phyloP scores from a whole-genome alignment of 768 basidiomycete species.

The Stropharia rugosoannulata region DNA sequence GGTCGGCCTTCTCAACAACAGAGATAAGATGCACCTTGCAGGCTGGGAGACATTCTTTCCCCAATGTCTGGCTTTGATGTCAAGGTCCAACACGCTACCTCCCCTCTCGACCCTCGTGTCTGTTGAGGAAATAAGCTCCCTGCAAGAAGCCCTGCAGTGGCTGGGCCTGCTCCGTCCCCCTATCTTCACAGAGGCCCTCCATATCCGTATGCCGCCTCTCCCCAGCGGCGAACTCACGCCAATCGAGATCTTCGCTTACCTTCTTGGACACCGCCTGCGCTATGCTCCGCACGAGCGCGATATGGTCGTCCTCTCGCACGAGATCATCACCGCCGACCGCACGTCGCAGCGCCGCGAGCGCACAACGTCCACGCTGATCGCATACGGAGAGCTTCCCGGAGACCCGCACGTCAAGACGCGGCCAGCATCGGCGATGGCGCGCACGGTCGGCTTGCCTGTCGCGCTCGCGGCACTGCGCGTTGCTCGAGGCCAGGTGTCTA shows the following conservation, averaged over 20 bases:
- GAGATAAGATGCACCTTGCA: constrained; percentile 30
- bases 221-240: constrained; percentile 46
- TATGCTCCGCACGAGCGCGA: constrained; percentile 78
- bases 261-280: constrained; percentile 69
- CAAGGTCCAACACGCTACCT: constrained; percentile 9
- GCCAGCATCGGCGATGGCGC: constrained; percentile 80
- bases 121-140: constrained; percentile 18
- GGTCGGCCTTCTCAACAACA: constrained; percentile 64
- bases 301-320: constrained; percentile 84
- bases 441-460: constrained; percentile 85
- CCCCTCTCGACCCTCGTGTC: constrained; percentile 21
- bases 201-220: constrained; percentile 36
- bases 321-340: constrained; percentile 54
- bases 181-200: not conserved
- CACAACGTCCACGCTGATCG: constrained; percentile 63
- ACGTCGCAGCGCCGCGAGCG: constrained; percentile 2
- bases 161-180: constrained; percentile 29
- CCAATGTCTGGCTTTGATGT: constrained; percentile 24
- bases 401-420: constrained; percentile 19
- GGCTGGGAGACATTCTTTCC: constrained; percentile 39
- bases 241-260: constrained; percentile 71
- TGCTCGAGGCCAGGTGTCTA: constrained; percentile 53
- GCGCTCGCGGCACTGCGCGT: constrained; percentile 78
- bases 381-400: constrained; percentile 46
- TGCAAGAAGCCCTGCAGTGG: constrained; percentile 49